Base-by-base conservation (phyloP, 2,329 filamentous ascomycete genomes). In the Aspergillus ruber region DNA sequence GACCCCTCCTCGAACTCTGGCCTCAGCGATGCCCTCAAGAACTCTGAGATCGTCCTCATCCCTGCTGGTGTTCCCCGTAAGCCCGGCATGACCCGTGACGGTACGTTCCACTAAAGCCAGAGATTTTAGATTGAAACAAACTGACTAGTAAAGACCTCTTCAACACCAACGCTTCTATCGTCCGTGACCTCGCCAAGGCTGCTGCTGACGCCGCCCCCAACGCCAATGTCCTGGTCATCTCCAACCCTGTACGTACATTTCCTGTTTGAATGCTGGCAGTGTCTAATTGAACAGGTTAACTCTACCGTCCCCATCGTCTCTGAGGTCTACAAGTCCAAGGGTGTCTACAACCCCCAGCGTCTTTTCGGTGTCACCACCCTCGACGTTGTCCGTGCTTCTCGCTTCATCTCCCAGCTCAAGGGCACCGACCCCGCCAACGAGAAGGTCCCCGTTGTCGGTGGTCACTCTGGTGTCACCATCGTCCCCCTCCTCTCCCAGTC, bases 141-240 rank as follows among this genome's bases (percentile, higher is more conserved):
- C 33, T 18, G 23, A 29, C 15, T 17, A 35, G 20, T 4, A 17
- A 46, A 83, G 91, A 98, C 73, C 86, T 98, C 57, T 98, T 98
- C 90, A 97, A 97, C 85, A 98, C 91, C 82, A 98, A 98, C 76
- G 93, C 93, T 74, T 95, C 89, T 71, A 98, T 98, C 73, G 93
- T 98, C 72, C 90, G 91, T 69, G 93, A 97, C 76, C 84, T 98
- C 59, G 90, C 91, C 77, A 95, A 95, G 83, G 90, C 90, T 65
- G 84, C 83, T 68, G 93, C 93, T 66, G 84, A 95, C 66, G 82
- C 88, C 61, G 82, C 85, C 69, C 93, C 93, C 65, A 81, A 96
- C 57, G 93, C 93, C 74, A 95, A 95, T 78, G 81, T 97, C 73
- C 84, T 97, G 70, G 83, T 98, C 80, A 98, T 98, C 77, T 83